phyloP scores from a whole-genome alignment of 371 early-diverging fungal species.

The Rhizopus stolonifer region DNA sequence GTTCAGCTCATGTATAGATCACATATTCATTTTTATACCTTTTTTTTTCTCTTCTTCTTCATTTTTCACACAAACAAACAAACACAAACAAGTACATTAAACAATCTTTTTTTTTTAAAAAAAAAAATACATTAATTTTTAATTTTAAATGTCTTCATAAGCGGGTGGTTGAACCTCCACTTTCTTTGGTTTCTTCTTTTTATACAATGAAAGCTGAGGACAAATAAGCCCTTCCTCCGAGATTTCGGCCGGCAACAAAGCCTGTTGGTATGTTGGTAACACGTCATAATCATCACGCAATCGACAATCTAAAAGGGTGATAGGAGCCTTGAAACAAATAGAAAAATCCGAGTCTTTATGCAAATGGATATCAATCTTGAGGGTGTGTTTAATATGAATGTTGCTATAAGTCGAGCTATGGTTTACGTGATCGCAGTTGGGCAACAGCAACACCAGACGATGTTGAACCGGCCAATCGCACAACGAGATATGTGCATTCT shows the following conservation, averaged over 20 bases:
- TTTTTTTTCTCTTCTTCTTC: not conserved
- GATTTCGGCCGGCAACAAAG: constrained; percentile 11
- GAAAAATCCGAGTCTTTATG: not conserved
- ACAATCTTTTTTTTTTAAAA: no score
- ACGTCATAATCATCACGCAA: constrained; percentile 31
- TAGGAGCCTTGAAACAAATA: constrained; percentile 28
- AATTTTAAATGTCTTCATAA: not conserved
- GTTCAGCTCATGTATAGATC: constrained; percentile 19
- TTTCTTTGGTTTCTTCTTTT: constrained; percentile 17
- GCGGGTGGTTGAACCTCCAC: not conserved
- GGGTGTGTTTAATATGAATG: constrained; percentile 25
- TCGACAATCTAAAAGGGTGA: constrained; percentile 36
- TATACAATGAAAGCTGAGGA: constrained; percentile 27
- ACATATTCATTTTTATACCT: not conserved
- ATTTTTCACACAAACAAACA: no score
- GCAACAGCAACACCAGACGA: constrained; percentile 25
- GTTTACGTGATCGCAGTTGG: constrained; percentile 30
- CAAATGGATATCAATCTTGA: constrained; percentile 26
- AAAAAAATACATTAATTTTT: no score
- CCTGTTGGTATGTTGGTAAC: constrained; percentile 32
- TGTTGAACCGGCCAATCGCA: constrained; percentile 23
- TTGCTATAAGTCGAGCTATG: constrained; percentile 30
- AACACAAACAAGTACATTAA: no score
- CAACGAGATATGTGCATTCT: constrained; percentile 31
- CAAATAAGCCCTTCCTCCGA: constrained; percentile 19